phyloP scores from a whole-genome alignment of 2,329 filamentous ascomycete genomes.

The Hysterium pulicare region DNA sequence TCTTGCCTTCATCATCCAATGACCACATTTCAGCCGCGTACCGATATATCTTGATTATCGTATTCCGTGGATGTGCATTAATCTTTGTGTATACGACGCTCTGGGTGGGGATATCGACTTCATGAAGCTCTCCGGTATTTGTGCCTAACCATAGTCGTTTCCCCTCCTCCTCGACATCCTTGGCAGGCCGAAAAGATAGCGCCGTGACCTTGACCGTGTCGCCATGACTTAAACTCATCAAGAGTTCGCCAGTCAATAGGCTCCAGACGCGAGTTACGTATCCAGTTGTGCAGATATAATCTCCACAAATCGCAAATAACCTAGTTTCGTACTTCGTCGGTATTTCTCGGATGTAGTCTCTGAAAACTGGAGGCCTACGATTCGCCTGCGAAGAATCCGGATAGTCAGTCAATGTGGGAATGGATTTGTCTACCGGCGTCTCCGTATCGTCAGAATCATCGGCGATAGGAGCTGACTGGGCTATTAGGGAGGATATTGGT shows the following conservation, averaged over 20 bases:
- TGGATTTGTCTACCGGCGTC: constrained; percentile 45
- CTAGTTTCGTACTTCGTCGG: constrained; percentile 82
- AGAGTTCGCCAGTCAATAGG: constrained; percentile 71
- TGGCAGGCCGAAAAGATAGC: constrained; percentile 79
- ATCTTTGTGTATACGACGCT: constrained; percentile 65
- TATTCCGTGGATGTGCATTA: constrained; percentile 71
- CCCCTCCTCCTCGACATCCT: constrained; percentile 75
- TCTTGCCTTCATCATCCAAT: constrained; percentile 79
- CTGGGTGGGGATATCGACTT: constrained; percentile 77
- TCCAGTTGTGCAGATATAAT: constrained; percentile 81
- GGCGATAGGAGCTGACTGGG: constrained; percentile 16
- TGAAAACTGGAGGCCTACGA: constrained; percentile 73
- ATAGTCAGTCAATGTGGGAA: constrained; percentile 61
- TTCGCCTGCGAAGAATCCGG: constrained; percentile 85
- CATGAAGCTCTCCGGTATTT: constrained; percentile 80
- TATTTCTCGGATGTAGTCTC: constrained; percentile 71
- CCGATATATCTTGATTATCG: constrained; percentile 81
- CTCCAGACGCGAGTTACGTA: constrained; percentile 88
- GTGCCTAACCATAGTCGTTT: constrained; percentile 84
- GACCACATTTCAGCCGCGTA: constrained; percentile 92
- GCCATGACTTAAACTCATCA: constrained; percentile 78
- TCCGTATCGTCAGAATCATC: constrained; percentile 53
- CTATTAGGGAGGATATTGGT: constrained; percentile 3
- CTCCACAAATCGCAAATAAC: constrained; percentile 82
- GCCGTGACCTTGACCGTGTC: constrained; percentile 81